Base-by-base conservation (phyloP, 225 moss, liverwort and hornwort species). In the Marchantia polymorpha region DNA sequence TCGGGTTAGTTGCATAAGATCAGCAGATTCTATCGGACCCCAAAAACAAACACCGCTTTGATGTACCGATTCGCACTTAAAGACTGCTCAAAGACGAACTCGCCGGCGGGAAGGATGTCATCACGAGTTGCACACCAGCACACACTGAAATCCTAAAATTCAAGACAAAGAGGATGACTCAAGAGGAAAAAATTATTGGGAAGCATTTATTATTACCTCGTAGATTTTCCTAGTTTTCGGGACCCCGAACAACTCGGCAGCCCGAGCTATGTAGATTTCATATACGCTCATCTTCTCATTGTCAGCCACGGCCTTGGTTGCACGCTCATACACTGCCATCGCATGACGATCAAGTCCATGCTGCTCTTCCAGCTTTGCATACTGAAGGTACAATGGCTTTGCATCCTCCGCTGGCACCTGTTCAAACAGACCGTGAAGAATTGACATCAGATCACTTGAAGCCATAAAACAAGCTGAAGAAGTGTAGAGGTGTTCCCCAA, bases 291-390 rank as follows among this genome's bases (percentile, higher is more conserved):
- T 79, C 83, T 95, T 95, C 81, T 95, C 95, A 69, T 75, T 73
- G 58, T 95, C 99, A 64, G 90, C 83, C 30, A 99, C 99, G 80
- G 93, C 95, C 85, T 99, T 99, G 25, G 95, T 90, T 64, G 99
- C 95, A 78, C 99, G 90, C 83, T 99, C 91, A 78, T 95, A 99
- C 13, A 99, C 89, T 83, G 89, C 80, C 86, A 99, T 88, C 26
- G 99, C 99, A 85, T 91, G 93, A 68, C 92, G 88, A 78, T 92
- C 95, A 48, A 99, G 86, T 61, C 99, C 99, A 86, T 93, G 83
- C 10, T 99, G 95, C 83, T 99, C 99, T 81, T 99, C 95, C 90
- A 99, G 82, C 82, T 99, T 99, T 54, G 94, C 93, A 69, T 86
- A 99, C 79, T 99, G 96, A 55, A 97, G 84, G 72, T 92, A 97